Evolutionary conservation across 2,329 filamentous ascomycete species (phyloP), one percentile per base, ranked within the genome.

Genomic region (Penicillium oxalicum): DNA sequence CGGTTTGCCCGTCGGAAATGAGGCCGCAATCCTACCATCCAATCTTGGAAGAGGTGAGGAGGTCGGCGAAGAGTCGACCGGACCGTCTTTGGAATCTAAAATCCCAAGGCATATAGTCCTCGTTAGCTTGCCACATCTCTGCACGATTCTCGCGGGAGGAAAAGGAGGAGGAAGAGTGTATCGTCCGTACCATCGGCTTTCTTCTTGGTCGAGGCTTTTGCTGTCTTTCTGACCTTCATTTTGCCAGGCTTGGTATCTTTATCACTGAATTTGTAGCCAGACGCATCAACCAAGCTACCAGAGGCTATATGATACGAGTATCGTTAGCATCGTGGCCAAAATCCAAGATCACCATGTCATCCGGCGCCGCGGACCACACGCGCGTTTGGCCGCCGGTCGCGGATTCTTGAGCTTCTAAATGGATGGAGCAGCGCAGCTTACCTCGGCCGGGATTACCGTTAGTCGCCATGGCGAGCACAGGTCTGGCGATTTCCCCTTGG

Each of bases 1-100:
- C 0, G 90, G 89, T 49, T 86, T 83, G 53, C 89, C 88, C 40
- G 85, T 91, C 4, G 83, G 77, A 68, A 96, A 96, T 4, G 87
- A 87, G 51, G 88, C 83, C 58, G 87, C 81, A 11, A 87, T 83
- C 52, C 77, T 81, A 51, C 90, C 84, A 60, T 94, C 88, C 44
- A 95, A 79, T 45, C 82, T 66, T 4, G 72, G 72, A n/a, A 74
- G 62, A 24, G 72, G 72, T 0, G 72, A 74, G 11, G 67, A 65
- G 38, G 61, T 62, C 24, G 64, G 62, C 4, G 70, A 68, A 9
- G 61, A 54, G 18, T 61, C 61, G 29, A 58, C 57, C 33, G 62
- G 60, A 34, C 56, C 56, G 50, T 65, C 56, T 52, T 61, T 60
- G 33, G 55, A 37, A 32, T 63, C 59, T 61, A 47, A 47, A 33